These are phyloP conservation scores for Suhomyces faveliae DNA, from an alignment of 805 yeast species.

Conservation along the genomic window DNA sequence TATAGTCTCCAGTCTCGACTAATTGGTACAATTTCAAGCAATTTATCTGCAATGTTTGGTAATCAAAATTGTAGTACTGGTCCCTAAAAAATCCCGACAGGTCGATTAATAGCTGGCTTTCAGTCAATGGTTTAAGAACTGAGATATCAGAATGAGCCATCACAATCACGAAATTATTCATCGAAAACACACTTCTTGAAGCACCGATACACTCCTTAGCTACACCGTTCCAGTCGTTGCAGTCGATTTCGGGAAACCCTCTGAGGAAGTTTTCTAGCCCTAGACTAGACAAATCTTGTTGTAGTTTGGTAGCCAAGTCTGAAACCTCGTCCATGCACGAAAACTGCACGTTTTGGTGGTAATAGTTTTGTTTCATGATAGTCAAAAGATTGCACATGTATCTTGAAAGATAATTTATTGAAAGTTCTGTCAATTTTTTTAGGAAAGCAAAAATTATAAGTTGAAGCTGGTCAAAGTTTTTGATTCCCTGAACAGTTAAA, in stretches of 20 bases:
- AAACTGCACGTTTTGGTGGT: slow-evolving; percentile 36
- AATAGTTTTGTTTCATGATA: slow-evolving; percentile 41
- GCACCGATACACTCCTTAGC: slow-evolving; percentile 38
- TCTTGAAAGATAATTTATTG: slow-evolving; percentile 29
- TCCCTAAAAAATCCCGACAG: slow-evolving; percentile 24
- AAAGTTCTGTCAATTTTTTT: slow-evolving; percentile 7
- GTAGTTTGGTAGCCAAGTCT: slow-evolving; percentile 37
- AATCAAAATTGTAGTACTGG: slow-evolving; percentile 45
- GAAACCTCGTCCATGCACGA: slow-evolving; percentile 52
- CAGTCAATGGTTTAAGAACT: slow-evolving; percentile 6
- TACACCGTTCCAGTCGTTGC: slow-evolving; percentile 42
- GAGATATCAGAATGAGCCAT: background rate
- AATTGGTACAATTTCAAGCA: slow-evolving; percentile 2
- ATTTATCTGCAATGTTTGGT: slow-evolving; percentile 15
- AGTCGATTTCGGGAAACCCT: slow-evolving; percentile 38
- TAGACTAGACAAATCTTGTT: slow-evolving; percentile 28
- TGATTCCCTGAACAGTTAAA: slow-evolving; percentile 48
- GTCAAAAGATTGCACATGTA: slow-evolving; percentile 48
- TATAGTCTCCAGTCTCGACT: background rate
- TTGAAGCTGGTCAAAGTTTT: slow-evolving; percentile 33
- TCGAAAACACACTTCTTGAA: slow-evolving; percentile 24
- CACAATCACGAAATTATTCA: background rate
- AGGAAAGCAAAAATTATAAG: slow-evolving; percentile 31
- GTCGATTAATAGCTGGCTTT: background rate
- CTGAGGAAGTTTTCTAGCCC: slow-evolving; percentile 42